Evolutionary conservation across 306 rosid species (phyloP).

Genomic region (Prunus kanzakura): DNA sequence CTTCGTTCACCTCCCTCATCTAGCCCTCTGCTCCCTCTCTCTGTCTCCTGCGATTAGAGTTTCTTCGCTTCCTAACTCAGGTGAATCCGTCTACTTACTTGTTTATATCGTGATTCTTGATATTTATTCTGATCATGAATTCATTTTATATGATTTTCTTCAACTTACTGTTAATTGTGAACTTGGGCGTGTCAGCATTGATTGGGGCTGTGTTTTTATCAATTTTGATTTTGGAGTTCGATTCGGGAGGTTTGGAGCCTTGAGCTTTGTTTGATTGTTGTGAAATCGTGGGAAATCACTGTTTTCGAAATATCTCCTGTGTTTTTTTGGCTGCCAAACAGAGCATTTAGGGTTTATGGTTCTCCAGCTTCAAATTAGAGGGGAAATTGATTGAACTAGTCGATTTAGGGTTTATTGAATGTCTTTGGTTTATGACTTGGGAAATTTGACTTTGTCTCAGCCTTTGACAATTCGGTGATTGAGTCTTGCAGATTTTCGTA

Average conservation of each 20-base stretch:
- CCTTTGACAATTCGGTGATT: not conserved
- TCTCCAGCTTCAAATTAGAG: not conserved
- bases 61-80: conserved; percentile 17
- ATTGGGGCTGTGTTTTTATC: not conserved
- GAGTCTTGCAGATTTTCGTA: conserved; percentile 20
- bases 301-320: not conserved
- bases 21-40: not conserved
- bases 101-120: not conserved
- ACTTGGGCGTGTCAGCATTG: not conserved
- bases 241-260: conserved; percentile 1
- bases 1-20: not conserved
- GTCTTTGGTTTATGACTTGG: not conserved
- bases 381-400: not conserved
- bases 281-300: not conserved
- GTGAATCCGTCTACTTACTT: conserved; percentile 1
- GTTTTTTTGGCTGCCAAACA: conserved; percentile 7
- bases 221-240: not conserved
- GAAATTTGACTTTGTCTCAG: not conserved
- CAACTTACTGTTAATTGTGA: not conserved
- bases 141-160: not conserved
- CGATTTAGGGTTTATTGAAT: not conserved
- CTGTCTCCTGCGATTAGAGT: not conserved
- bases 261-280: conserved; percentile 6
- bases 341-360: conserved; percentile 25
- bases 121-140: not conserved